Evolutionary conservation across 2,329 filamentous ascomycete species (phyloP).

Genomic region (Ophiocordyceps australis): DNA sequence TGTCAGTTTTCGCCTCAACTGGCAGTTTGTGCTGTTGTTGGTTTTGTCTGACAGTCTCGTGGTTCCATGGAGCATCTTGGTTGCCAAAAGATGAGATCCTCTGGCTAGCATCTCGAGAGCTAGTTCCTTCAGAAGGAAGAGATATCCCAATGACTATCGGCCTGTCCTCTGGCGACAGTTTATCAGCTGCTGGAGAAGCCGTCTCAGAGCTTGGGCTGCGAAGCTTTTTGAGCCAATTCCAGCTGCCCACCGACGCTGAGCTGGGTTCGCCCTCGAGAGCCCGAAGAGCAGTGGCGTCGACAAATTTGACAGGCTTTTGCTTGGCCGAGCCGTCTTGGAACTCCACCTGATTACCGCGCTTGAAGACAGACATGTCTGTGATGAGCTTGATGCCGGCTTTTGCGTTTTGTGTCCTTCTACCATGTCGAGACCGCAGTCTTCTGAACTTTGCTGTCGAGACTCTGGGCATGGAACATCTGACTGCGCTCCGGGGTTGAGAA

Average conservation of each 20-base stretch:
- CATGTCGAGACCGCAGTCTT: conserved; percentile 36
- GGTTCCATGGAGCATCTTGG: too few species aligned
- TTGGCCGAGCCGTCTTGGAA: conserved; percentile 11
- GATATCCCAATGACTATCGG: conserved; percentile 58
- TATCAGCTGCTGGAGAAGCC: conserved; percentile 13
- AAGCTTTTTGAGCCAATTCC: conserved; percentile 31
- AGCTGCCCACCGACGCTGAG: conserved; percentile 35
- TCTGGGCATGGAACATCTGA: conserved; percentile 8
- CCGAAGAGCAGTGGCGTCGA: conserved; percentile 38
- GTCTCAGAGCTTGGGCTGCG: conserved; percentile 10
- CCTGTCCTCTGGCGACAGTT: conserved; percentile 49
- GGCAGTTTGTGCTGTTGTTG: too few species aligned
- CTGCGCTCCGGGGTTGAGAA: conserved; percentile 4
- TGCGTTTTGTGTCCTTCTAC: conserved; percentile 41
- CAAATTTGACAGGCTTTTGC: conserved; percentile 25
- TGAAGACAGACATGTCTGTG: conserved; percentile 45
- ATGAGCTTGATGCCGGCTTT: conserved; percentile 49
- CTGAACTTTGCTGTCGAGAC: conserved; percentile 20
- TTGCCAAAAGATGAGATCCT: too few species aligned
- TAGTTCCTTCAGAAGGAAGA: conserved; percentile 28
- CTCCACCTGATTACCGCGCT: conserved; percentile 19
- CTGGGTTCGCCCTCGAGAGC: conserved; percentile 38
- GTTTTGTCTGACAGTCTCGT: too few species aligned
- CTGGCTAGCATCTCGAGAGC: conserved; percentile 21
- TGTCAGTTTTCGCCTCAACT: too few species aligned